These are phyloP conservation scores for Lanmaoa rubissima DNA, from an alignment of 768 basidiomycete species.

Conservation along the genomic window DNA sequence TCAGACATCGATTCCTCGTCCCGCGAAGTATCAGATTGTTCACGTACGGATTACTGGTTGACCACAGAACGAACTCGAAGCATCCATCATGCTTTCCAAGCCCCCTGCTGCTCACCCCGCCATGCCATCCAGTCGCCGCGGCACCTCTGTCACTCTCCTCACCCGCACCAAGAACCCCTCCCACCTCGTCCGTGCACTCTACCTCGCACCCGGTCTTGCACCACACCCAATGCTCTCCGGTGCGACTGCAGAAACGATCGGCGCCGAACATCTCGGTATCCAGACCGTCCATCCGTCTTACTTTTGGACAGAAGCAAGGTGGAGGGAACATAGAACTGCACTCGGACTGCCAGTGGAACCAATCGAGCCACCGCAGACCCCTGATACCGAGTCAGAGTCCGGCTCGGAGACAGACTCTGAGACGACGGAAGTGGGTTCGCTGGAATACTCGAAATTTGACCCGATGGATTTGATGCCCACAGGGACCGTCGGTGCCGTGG, in stretches of 20 bases:
- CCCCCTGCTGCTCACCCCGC: constrained; percentile 65
- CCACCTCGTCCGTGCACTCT: constrained; percentile 64
- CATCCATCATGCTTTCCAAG: constrained; percentile 77
- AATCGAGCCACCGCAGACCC: constrained; percentile 33
- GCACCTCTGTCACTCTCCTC: constrained; percentile 62
- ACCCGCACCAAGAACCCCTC: constrained; percentile 72
- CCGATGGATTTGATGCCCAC: constrained; percentile 60
- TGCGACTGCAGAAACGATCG: constrained; percentile 57
- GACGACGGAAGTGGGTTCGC: constrained; percentile 18
- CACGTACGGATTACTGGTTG: not conserved
- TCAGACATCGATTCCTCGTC: constrained; percentile 26
- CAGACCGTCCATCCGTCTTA: constrained; percentile 70
- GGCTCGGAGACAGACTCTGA: constrained; percentile 16
- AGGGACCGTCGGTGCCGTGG: constrained; percentile 86
- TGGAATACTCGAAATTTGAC: constrained; percentile 13
- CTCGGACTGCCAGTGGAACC: constrained; percentile 73
- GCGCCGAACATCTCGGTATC: constrained; percentile 47
- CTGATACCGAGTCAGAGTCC: constrained; percentile 10
- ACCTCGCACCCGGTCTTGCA: constrained; percentile 59
- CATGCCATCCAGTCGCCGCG: constrained; percentile 59
- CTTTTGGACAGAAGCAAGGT: constrained; percentile 71
- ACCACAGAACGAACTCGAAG: constrained; percentile 74
- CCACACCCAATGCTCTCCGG: constrained; percentile 76
- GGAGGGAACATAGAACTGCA: constrained; percentile 74
- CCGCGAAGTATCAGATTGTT: not conserved